Evolutionary conservation across 805 yeast species (phyloP).

Genomic region (Candida morakotiae): DNA sequence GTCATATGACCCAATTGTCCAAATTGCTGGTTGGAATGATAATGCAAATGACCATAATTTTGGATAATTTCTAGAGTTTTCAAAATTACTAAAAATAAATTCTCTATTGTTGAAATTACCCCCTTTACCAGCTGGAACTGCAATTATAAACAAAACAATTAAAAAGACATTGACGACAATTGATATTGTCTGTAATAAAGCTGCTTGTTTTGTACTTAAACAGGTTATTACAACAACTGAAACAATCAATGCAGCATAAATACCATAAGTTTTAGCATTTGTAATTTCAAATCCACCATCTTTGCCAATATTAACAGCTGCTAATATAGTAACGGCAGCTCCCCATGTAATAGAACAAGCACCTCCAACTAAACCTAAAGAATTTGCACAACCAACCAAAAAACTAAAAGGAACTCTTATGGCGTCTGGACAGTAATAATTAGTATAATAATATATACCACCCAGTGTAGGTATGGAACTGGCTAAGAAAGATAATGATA

Average conservation of each 20-base stretch:
- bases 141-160: constrained; percentile 51
- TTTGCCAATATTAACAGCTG: constrained; percentile 50
- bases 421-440: constrained; percentile 55
- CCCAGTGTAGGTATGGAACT: constrained; percentile 71
- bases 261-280: constrained; percentile 53
- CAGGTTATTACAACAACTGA: constrained; percentile 50
- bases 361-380: constrained; percentile 62
- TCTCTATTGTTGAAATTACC: constrained; percentile 18
- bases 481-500: constrained; percentile 60
- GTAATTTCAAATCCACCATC: constrained; percentile 56
- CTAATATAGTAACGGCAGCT: constrained; percentile 51
- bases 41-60: constrained; percentile 42
- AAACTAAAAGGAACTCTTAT: constrained; percentile 50
- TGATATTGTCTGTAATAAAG: constrained; percentile 55
- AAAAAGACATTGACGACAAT: constrained; percentile 49
- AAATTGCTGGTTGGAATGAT: constrained; percentile 62
- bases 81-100: constrained; percentile 52
- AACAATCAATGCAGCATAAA: constrained; percentile 56
- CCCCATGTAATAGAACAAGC: constrained; percentile 66
- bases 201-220: constrained; percentile 49
- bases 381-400: constrained; percentile 60
- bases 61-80: constrained; percentile 43
- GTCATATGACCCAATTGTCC: constrained; percentile 76
- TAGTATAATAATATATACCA: constrained; percentile 48
- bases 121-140: constrained; percentile 54